Evolutionary conservation across 208 protist genomes (phyloP).

Genomic region (Crithidia expoeki): DNA sequence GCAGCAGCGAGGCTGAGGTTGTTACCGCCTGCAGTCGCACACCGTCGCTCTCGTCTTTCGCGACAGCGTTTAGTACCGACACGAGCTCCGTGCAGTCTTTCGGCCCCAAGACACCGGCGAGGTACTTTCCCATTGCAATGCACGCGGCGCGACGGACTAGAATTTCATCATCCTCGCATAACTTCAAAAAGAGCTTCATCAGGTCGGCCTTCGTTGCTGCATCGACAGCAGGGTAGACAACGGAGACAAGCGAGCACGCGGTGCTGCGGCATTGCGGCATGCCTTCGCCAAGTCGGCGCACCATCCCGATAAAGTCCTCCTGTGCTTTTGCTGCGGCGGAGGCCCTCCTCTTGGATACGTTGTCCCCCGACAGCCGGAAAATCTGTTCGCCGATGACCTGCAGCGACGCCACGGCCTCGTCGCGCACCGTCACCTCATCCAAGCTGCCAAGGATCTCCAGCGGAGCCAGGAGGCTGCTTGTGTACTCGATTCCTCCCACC

Average conservation of each 20-base stretch:
- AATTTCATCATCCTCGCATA: slow-evolving; percentile 97
- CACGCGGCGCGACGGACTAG: slow-evolving; percentile 97
- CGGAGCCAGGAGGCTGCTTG: slow-evolving; percentile 90
- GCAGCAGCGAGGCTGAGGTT: slow-evolving; percentile 87
- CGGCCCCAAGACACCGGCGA: slow-evolving; percentile 62
- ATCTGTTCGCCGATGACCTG: slow-evolving; percentile 75
- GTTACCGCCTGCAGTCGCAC: slow-evolving; percentile 96
- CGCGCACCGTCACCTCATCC: slow-evolving; percentile 97
- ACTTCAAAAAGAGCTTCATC: slow-evolving; percentile 62
- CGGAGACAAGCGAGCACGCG: slow-evolving; percentile 93
- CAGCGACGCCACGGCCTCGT: slow-evolving; percentile 93
- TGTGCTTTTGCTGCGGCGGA: slow-evolving; percentile 53
- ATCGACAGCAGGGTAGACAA: slow-evolving; percentile 81
- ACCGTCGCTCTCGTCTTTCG: slow-evolving; percentile 96
- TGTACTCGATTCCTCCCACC: slow-evolving; percentile 95
- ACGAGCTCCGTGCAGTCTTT: slow-evolving; percentile 87
- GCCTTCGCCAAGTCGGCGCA: slow-evolving; percentile 87
- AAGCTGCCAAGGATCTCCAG: slow-evolving; percentile 96
- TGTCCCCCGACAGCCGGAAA: slow-evolving; percentile 40
- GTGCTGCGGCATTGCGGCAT: slow-evolving; percentile 96
- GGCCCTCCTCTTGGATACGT: slow-evolving; percentile 6
- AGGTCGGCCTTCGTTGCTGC: slow-evolving; percentile 61
- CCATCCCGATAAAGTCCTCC: slow-evolving; percentile 83
- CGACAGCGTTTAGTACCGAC: slow-evolving; percentile 87
- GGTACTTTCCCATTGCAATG: slow-evolving; percentile 86